Evolutionary conservation across 1,139 yeast genomes (phyloP), one percentile per base, ranked within the genome.

Genomic region (Ogataea hybrid): DNA sequence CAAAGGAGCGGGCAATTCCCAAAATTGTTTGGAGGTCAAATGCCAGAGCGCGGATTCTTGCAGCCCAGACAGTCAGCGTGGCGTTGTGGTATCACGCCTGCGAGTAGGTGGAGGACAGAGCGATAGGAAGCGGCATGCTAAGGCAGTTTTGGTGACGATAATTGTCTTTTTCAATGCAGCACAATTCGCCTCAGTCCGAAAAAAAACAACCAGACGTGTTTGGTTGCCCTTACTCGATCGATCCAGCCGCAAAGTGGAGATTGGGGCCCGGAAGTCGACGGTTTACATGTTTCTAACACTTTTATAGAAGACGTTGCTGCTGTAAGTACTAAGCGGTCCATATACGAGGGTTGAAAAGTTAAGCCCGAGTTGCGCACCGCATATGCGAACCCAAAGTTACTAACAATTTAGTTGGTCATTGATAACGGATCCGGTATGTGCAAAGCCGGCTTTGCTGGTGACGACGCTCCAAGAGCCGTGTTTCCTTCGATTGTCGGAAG

Each of bases 391-490:
- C 22, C 27, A 33, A 32, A 27, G 36, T 39, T 49, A 47, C 52
- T 49, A 49, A 49, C 56, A 45, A 20, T 45, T 48, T 42, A 60
- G 66, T 84, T 85, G 76, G 98, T 92, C 78, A 92, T 92, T 75
- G 98, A 92, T 73, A 92, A 92, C 77, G 98, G 98, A 79, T 92
- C 98, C 69, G 98, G 98, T 83, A 92, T 92, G 97, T 92, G 97
- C 84, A 92, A 92, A 73, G 97, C 97, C 94, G 98, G 98, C 77
- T 92, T 90, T 72, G 98, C 98, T 81, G 98, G 98, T 78, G 98
- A 92, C 70, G 98, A 92, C 77, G 97, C 98, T 57, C 98, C 98
- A 70, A 87, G 97, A 75, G 98, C 98, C 64, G 98, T 92, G 63
- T 92, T 92, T 90, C 98, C 98, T 67, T 92, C 98, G 54, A 92